These are phyloP conservation scores for Ustilago esculenta DNA, from an alignment of 1,284 basidiomycete species.

Conservation along the genomic window DNA sequence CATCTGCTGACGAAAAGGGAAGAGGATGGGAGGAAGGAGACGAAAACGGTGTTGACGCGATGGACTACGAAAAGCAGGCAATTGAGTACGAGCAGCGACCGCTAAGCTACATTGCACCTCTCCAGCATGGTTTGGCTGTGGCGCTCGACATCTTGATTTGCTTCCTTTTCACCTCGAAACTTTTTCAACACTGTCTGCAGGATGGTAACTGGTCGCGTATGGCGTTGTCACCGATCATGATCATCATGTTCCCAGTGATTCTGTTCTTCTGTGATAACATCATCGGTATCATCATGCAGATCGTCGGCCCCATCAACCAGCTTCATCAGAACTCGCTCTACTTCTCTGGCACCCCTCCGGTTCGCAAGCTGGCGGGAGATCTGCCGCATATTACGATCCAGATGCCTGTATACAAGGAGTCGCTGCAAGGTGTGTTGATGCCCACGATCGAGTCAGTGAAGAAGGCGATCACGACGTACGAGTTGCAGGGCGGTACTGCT, in stretches of 20 bases:
- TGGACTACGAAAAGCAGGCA: background rate
- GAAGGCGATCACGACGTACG: conserved; percentile 86
- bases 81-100: background rate
- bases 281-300: conserved; percentile 67
- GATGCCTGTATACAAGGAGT: conserved; percentile 79
- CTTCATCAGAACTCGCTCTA: conserved; percentile 69
- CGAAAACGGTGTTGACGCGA: background rate
- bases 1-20: background rate
- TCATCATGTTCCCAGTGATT: conserved; percentile 76
- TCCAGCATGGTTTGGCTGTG: conserved; percentile 76
- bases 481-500: conserved; percentile 82
- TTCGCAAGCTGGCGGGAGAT: conserved; percentile 17
- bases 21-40: background rate
- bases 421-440: conserved; percentile 69
- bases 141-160: conserved; percentile 69
- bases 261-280: conserved; percentile 74
- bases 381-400: conserved; percentile 80
- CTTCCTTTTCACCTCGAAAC: conserved; percentile 73
- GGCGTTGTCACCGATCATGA: conserved; percentile 71
- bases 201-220: conserved; percentile 76
- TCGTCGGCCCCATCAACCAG: conserved; percentile 73
- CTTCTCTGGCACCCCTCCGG: conserved; percentile 57
- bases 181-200: conserved; percentile 76
- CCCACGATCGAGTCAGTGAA: conserved; percentile 83
- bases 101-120: background rate